Evolutionary conservation across 441 rosid species (phyloP), one percentile per base, ranked within the genome.

Genomic region (Pelargonium myrrhifolium): DNA sequence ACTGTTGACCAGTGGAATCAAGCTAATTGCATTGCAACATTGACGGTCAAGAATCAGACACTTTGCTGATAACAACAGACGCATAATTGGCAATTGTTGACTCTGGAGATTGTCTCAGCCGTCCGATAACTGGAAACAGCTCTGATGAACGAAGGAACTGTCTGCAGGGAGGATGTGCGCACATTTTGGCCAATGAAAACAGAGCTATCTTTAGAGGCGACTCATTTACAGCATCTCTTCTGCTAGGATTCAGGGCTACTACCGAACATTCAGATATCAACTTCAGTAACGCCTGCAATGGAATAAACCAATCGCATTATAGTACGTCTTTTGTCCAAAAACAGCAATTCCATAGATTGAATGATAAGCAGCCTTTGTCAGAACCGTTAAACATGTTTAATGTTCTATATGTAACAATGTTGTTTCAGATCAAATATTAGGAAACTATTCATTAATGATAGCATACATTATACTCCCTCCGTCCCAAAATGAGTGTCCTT

Each of bases 151-250:
- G 84, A 10, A 90, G 87, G 71, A 84, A 85, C 58, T 79, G 84
- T 66, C 90, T 80, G 86, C 99, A 95, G 9, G 89, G 86, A 62
- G 76, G 80, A 75, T 95, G 90, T 10, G 87, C 77, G 71, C 97
- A 89, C 98, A 95, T 92, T 84, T 95, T 95, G 8, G 92, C 97
- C 78, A 95, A 68, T 58, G 99, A 92, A 79, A 95, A 92, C n/a
- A 95, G 88, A 64, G 95, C 96, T 17, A 95, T 87, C 81, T 89
- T 90, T 26, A 95, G 77, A 7, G 97, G 97, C 9, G 99, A 95
- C 75, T 92, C 99, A 12, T 85, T 80, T 47, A 82, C 83, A 1
- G 84, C 79, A 68, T 86, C 92, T 76, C 62, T 95, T 80, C 84
- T 87, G 67, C 77, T 85, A 22, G 98, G 97, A 74, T 85, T 88